Percentiles rank a stretch among this genome's conserved stretches.
Evolutionary conservation across 2,329 filamentous ascomycete species (phyloP).

Genomic region (Cladophialophora bantiana): DNA sequence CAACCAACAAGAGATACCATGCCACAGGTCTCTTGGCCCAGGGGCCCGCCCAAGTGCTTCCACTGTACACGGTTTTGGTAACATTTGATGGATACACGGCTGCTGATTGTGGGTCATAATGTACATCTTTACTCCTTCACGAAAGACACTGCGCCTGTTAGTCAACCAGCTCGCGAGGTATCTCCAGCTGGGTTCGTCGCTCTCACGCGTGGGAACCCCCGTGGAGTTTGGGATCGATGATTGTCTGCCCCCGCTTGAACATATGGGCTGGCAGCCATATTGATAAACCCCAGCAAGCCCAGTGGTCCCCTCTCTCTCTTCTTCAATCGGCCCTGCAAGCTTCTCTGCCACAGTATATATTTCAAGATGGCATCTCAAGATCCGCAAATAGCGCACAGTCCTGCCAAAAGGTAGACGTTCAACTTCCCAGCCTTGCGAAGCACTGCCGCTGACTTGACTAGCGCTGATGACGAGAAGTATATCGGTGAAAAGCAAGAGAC

Average conservation of each 20-base stretch:
- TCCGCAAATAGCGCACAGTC: slow-evolving; percentile 12
- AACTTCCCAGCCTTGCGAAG: neutral
- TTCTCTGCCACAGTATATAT: neutral
- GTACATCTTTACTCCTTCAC: neutral
- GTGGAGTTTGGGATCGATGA: slow-evolving; percentile 7
- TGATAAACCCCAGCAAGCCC: slow-evolving; percentile 16
- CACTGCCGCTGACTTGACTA: slow-evolving; percentile 7
- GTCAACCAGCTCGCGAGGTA: neutral
- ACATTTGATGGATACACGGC: neutral
- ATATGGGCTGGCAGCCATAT: neutral
- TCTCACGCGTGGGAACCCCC: neutral
- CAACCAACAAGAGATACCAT: neutral
- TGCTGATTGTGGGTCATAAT: slow-evolving; percentile 9
- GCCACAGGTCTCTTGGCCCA: neutral
- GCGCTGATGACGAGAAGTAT: slow-evolving; percentile 29
- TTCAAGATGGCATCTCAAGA: slow-evolving; percentile 25
- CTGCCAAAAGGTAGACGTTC: slow-evolving; percentile 19
- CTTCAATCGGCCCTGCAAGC: neutral
- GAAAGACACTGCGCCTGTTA: neutral
- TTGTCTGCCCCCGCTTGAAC: slow-evolving; percentile 4
- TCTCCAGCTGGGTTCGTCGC: slow-evolving; percentile 8
- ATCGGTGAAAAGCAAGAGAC: slow-evolving; percentile 26
- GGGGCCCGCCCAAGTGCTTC: neutral
- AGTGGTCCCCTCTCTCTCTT: neutral
- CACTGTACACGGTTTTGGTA: neutral